These are phyloP conservation scores for Irpex rosettiformis DNA, from an alignment of 1,284 basidiomycete genomes.

Conservation along the genomic window DNA sequence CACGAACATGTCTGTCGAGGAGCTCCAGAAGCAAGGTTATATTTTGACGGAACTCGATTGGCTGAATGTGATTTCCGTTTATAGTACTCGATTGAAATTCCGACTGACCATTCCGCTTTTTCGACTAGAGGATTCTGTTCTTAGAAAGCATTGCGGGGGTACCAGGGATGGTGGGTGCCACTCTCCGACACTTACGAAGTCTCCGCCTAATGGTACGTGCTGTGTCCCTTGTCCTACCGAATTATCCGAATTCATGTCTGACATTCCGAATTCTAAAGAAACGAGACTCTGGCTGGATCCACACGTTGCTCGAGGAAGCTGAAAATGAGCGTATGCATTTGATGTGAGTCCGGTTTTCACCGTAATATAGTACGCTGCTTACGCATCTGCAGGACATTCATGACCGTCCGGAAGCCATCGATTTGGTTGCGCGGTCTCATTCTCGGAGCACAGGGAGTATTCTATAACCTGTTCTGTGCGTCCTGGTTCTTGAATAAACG, in stretches of 20 bases:
- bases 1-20: constrained; percentile 59
- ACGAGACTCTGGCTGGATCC: constrained; percentile 87
- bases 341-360: constrained; percentile 47
- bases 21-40: constrained; percentile 72
- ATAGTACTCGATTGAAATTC: neutral
- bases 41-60: constrained; percentile 74
- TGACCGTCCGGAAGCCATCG: constrained; percentile 80
- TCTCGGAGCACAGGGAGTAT: constrained; percentile 86
- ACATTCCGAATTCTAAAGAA: constrained; percentile 42
- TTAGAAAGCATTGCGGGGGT: constrained; percentile 91
- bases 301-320: constrained; percentile 86
- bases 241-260: constrained; percentile 2
- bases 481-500: constrained; percentile 9
- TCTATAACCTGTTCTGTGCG: constrained; percentile 87
- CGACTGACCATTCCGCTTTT: constrained; percentile 3
- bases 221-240: neutral
- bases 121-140: constrained; percentile 79
- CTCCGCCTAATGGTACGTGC: constrained; percentile 73
- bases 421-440: constrained; percentile 77
- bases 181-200: constrained; percentile 79
- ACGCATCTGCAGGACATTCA: constrained; percentile 67
- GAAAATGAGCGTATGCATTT: constrained; percentile 96
- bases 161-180: constrained; percentile 92
- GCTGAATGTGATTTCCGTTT: constrained; percentile 54
- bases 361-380: constrained; percentile 16